Percentiles rank a stretch among this genome's conserved stretches.
Conservation (phyloP, 177 flowering plant species). For the Telopea speciosissima region DNA sequence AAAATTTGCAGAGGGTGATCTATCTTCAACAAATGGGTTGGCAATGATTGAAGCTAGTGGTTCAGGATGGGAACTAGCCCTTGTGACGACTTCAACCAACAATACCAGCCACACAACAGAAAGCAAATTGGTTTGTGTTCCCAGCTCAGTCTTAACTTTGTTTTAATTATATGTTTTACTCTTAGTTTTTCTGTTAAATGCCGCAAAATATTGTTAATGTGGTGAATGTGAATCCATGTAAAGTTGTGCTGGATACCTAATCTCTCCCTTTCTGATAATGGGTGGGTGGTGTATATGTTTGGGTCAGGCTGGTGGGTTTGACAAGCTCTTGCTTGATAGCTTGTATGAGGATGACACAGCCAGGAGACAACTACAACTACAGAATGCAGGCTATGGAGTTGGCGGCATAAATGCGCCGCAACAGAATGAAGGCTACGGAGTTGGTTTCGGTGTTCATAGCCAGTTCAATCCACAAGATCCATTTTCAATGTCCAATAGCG, state of each 20-base stretch:
- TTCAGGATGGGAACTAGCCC: constrained; percentile 92
- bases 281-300: constrained; percentile 1
- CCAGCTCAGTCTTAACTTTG: background rate
- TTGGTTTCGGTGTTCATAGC: constrained; percentile 27
- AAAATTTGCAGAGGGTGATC: constrained; percentile 34
- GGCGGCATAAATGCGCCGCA: constrained; percentile 24
- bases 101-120: constrained; percentile 29
- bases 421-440: constrained; percentile 52
- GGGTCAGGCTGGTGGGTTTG: constrained; percentile 79
- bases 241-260: background rate
- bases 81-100: constrained; percentile 74
- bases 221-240: background rate
- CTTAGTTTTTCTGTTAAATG: no score
- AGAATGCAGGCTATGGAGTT: constrained; percentile 57
- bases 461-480: constrained; percentile 51
- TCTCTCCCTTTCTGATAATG: background rate
- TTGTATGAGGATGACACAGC: constrained; percentile 74
- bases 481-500: constrained; percentile 51
- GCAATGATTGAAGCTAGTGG: constrained; percentile 21
- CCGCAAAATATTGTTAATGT: no score
- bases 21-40: constrained; percentile 26
- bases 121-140: constrained; percentile 61
- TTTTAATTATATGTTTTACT: no score
- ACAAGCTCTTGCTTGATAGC: constrained; percentile 83
- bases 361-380: constrained; percentile 55